Percentiles rank a stretch among this genome's conserved stretches.
phyloP scores from a whole-genome alignment of 768 basidiomycete species.

The Leccinum truebloodii region DNA sequence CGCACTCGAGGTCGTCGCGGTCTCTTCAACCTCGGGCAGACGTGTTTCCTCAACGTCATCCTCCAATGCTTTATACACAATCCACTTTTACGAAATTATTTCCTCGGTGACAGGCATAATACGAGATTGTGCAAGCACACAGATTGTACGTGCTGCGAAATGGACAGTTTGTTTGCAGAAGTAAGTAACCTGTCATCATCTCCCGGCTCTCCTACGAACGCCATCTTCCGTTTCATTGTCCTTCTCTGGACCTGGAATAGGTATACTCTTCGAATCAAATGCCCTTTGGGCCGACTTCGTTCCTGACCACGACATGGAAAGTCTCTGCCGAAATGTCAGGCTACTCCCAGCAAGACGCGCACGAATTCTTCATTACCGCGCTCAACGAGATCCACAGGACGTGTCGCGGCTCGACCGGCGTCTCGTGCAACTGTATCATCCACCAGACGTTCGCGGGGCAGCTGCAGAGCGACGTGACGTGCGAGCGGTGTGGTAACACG shows the following conservation, averaged over 20 bases:
- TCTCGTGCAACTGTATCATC: conserved; percentile 87
- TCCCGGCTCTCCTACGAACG: not conserved
- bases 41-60: conserved; percentile 92
- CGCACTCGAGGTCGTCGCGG: conserved; percentile 67
- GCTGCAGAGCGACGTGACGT: conserved; percentile 86
- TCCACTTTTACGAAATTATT: conserved; percentile 85
- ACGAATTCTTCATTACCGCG: conserved; percentile 82
- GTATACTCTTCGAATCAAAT: conserved; percentile 56
- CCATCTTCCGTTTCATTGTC: not conserved
- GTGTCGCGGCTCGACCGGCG: conserved; percentile 70
- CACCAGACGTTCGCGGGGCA: conserved; percentile 89
- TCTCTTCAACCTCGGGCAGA: conserved; percentile 85
- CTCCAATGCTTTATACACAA: conserved; percentile 90
- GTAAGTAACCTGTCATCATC: conserved; percentile 35
- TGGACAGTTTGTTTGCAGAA: conserved; percentile 85
- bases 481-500: conserved; percentile 78
- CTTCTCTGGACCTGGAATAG: conserved; percentile 29
- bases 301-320: conserved; percentile 84
- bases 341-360: conserved; percentile 93
- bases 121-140: conserved; percentile 62
- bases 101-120: conserved; percentile 90
- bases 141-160: conserved; percentile 88
- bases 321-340: conserved; percentile 79
- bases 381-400: conserved; percentile 87
- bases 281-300: conserved; percentile 79